These are phyloP conservation scores for Tuber borchii DNA, from an alignment of 495 filamentous ascomycete genomes.

Conservation along the genomic window DNA sequence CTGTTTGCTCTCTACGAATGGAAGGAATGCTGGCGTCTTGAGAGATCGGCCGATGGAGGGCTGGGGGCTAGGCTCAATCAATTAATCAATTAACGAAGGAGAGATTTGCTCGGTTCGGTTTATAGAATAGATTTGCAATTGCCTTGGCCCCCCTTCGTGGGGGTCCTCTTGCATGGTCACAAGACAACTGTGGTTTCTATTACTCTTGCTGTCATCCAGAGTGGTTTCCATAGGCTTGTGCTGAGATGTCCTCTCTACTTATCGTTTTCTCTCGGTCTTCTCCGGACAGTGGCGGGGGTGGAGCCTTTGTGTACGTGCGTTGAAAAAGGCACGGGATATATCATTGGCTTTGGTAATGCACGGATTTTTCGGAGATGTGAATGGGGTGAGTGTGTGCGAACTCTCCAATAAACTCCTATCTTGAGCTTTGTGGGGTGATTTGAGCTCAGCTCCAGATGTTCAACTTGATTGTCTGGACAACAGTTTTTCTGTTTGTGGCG, in stretches of 20 bases:
- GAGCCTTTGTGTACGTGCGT: neutral
- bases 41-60: neutral
- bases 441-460: neutral
- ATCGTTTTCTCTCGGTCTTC: neutral
- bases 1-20: neutral
- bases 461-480: neutral
- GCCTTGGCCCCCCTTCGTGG: neutral
- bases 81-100: neutral
- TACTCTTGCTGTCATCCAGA: neutral
- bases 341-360: neutral
- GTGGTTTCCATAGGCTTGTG: neutral
- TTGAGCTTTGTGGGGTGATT: neutral
- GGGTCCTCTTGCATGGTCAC: constrained; percentile 2
- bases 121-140: neutral
- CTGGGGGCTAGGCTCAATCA: neutral
- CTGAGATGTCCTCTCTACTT: neutral
- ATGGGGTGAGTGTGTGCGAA: neutral
- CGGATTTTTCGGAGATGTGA: neutral
- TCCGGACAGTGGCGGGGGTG: neutral
- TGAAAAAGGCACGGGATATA: neutral
- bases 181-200: neutral
- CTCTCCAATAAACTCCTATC: neutral
- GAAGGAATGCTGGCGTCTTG: neutral
- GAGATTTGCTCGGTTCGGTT: neutral
- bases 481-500: neutral